Conservation (phyloP, 2,329 filamentous ascomycete genomes). For the Pseudocercospora cruenta region DNA sequence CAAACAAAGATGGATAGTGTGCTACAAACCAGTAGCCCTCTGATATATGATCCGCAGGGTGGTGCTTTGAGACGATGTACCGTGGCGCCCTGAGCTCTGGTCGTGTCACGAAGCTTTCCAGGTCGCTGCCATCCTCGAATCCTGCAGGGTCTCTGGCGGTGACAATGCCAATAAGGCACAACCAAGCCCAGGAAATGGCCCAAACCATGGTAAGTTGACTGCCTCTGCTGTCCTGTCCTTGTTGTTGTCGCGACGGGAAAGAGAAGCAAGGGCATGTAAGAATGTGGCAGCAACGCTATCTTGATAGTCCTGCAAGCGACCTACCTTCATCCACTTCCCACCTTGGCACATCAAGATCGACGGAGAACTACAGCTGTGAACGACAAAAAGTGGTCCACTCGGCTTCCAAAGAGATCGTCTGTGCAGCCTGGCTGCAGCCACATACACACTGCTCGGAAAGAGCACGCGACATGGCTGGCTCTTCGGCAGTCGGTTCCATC, state of each 20-base stretch:
- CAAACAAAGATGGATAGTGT: slow-evolving; percentile 16
- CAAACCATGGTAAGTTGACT: neutral
- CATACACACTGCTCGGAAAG: neutral
- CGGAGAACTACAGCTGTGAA: neutral
- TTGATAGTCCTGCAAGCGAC: neutral
- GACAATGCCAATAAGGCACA: neutral
- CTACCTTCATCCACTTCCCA: neutral
- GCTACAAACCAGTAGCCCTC: slow-evolving; percentile 27
- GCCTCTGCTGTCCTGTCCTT: neutral
- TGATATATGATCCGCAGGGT: slow-evolving; percentile 12
- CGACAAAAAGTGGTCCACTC: neutral
- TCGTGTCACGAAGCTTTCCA: slow-evolving; percentile 12
- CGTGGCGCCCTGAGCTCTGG: slow-evolving; percentile 18
- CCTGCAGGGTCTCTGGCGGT: slow-evolving; percentile 3
- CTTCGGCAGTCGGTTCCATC: neutral
- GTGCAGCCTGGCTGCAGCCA: neutral
- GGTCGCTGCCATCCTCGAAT: slow-evolving; percentile 11
- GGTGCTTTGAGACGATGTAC: slow-evolving; percentile 16
- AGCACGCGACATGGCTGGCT: neutral
- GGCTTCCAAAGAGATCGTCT: neutral
- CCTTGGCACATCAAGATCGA: neutral
- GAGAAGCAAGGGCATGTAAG: neutral
- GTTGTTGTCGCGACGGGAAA: neutral
- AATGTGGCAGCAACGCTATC: neutral
- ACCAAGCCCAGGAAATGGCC: neutral